A percentile compares a stretch with the other conserved stretches of the same genome.
phyloP scores from a whole-genome alignment of 192 early-diverging fungal genomes.

The Backusella tarrabulga region DNA sequence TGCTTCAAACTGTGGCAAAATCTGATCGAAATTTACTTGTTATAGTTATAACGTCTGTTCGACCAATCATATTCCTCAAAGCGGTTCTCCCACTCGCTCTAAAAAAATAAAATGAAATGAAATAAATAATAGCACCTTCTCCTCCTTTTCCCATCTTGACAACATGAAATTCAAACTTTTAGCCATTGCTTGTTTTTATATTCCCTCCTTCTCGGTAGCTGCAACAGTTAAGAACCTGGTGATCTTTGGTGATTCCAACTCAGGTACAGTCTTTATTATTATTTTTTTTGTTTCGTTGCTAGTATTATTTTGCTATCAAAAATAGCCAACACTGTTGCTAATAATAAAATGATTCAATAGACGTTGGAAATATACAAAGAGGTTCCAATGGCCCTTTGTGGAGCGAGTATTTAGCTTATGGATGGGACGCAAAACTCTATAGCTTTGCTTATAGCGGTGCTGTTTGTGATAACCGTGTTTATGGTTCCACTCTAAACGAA shows the following conservation, averaged over 20 bases:
- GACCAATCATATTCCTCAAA: neutral
- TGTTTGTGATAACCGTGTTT: constrained; percentile 17
- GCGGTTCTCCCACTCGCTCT: neutral
- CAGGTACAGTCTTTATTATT: constrained; percentile 15
- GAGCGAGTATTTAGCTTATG: constrained; percentile 27
- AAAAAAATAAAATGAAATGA: neutral
- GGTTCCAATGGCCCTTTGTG: constrained; percentile 36
- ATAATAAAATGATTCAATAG: neutral
- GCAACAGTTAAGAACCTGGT: constrained; percentile 31
- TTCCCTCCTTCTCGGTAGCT: neutral
- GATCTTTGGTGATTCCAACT: constrained; percentile 39
- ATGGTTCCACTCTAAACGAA: neutral
- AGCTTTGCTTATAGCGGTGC: constrained; percentile 35
- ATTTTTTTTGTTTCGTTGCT: neutral
- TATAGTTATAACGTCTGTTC: neutral
- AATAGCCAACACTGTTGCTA: neutral
- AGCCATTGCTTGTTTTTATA: neutral
- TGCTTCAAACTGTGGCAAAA: neutral
- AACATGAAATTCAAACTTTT: neutral
- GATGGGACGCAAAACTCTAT: constrained; percentile 30
- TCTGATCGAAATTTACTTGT: neutral
- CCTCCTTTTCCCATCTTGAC: neutral
- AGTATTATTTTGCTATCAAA: neutral
- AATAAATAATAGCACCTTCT: neutral
- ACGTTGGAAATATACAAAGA: constrained; percentile 22